Evolutionary conservation across 441 rosid species (phyloP).

Genomic region (Aleurites moluccanus): DNA sequence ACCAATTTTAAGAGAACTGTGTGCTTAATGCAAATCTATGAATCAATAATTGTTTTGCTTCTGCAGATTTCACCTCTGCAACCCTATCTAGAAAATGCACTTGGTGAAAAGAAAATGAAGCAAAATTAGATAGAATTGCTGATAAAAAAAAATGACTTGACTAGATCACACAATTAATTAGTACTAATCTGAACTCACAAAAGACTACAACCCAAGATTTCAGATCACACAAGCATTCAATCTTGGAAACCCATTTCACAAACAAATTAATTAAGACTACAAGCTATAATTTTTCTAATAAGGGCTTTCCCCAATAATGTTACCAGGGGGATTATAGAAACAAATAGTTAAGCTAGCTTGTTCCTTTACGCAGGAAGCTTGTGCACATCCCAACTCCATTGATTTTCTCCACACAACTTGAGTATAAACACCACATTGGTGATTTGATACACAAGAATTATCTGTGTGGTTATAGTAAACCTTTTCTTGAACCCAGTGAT

Average conservation of each 20-base stretch:
- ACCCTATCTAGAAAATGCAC: background rate
- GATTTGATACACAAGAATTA: constrained; percentile 54
- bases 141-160: background rate
- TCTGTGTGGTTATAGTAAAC: constrained; percentile 46
- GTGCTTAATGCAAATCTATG: no score
- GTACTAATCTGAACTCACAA: background rate
- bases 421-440: constrained; percentile 64
- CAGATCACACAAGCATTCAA: constrained; percentile 5
- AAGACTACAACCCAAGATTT: constrained; percentile 2
- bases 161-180: background rate
- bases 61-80: background rate
- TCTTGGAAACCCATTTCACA: constrained; percentile 4
- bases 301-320: constrained; percentile 65
- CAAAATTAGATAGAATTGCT: background rate
- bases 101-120: background rate
- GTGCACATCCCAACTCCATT: constrained; percentile 67
- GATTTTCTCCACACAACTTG: constrained; percentile 84
- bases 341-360: constrained; percentile 62
- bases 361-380: constrained; percentile 53
- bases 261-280: background rate
- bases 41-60: background rate
- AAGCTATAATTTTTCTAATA: constrained; percentile 35
- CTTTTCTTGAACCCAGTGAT: constrained; percentile 69
- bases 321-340: constrained; percentile 85
- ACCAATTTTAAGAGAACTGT: no score